These are phyloP conservation scores for Hortiboletus flavorubellus DNA, from an alignment of 768 basidiomycete species.

Conservation along the genomic window DNA sequence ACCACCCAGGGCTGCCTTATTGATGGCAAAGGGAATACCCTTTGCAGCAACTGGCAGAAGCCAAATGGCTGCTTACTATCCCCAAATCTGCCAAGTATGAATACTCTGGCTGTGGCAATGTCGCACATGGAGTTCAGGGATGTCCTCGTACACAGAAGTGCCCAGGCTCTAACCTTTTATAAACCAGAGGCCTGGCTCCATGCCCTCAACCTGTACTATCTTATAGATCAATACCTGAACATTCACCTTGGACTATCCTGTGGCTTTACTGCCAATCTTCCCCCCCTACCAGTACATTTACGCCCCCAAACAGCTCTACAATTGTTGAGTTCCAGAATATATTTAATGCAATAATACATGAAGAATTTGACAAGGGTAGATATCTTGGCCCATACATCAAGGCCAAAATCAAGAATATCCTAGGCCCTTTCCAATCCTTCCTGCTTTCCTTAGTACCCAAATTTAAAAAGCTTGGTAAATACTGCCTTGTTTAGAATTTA, in stretches of 20 bases:
- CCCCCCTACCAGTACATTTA: background rate
- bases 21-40: accelerated
- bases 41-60: background rate
- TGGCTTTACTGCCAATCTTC: background rate
- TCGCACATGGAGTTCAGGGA: background rate
- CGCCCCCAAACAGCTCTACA: background rate
- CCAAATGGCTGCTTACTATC: background rate
- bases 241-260: too few relatives aligned
- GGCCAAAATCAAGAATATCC: too few relatives aligned
- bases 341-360: too few relatives aligned
- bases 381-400: too few relatives aligned
- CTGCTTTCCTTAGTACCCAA: background rate
- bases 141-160: too few relatives aligned
- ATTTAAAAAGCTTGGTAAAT: background rate
- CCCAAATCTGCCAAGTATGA: background rate
- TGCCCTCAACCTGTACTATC: too few relatives aligned
- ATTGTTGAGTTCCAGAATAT: background rate
- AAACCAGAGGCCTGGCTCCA: background rate
- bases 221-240: too few relatives aligned
- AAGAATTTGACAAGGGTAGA: too few relatives aligned
- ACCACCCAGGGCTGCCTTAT: background rate
- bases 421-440: background rate
- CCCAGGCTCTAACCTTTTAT: background rate
- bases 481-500: background rate
- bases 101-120: too few relatives aligned